Evolutionary conservation across 176 grass and related monocot genomes (phyloP).

Genomic region (Avena sativa): DNA sequence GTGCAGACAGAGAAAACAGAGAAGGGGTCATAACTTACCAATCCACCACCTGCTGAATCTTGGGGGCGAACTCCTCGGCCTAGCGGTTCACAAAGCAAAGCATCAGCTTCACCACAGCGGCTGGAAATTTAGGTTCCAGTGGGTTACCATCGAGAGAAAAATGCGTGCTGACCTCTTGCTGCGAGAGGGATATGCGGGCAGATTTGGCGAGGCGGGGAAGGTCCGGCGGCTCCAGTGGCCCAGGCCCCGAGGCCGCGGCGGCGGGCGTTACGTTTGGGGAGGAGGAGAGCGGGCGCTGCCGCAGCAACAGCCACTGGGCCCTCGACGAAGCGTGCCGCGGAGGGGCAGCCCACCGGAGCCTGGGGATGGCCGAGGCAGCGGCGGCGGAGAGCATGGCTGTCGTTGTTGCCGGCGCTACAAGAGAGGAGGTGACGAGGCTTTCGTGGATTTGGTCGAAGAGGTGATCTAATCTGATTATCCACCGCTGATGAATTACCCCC

Average conservation of each 20-base stretch:
- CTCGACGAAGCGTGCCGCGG: not conserved
- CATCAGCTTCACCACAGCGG: not conserved
- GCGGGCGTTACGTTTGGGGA: slow-evolving; percentile 17
- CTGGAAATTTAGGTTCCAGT: not conserved
- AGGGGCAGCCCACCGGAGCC: slow-evolving; percentile 49
- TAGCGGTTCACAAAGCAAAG: slow-evolving; percentile 38
- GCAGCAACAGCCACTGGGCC: not conserved
- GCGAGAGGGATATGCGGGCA: slow-evolving; percentile 82
- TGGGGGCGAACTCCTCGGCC: slow-evolving; percentile 74
- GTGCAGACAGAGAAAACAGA: not conserved
- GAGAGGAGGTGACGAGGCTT: too few relatives aligned
- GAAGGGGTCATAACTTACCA: slow-evolving; percentile 47
- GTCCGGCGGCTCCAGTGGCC: slow-evolving; percentile 68
- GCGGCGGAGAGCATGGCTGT: slow-evolving; percentile 57
- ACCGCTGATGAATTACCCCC: too few relatives aligned
- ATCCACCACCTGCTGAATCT: slow-evolving; percentile 76
- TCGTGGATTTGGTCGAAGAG: too few relatives aligned
- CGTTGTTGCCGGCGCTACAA: too few relatives aligned
- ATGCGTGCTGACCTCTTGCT: slow-evolving; percentile 51
- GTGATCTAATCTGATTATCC: too few relatives aligned
- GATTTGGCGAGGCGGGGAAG: slow-evolving; percentile 68
- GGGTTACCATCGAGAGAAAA: too few relatives aligned
- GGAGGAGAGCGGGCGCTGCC: slow-evolving; percentile 21
- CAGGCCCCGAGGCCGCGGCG: slow-evolving; percentile 34
- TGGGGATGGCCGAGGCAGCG: slow-evolving; percentile 48